phyloP scores from a whole-genome alignment of 768 basidiomycete genomes.

The Pisolithus sp. region DNA sequence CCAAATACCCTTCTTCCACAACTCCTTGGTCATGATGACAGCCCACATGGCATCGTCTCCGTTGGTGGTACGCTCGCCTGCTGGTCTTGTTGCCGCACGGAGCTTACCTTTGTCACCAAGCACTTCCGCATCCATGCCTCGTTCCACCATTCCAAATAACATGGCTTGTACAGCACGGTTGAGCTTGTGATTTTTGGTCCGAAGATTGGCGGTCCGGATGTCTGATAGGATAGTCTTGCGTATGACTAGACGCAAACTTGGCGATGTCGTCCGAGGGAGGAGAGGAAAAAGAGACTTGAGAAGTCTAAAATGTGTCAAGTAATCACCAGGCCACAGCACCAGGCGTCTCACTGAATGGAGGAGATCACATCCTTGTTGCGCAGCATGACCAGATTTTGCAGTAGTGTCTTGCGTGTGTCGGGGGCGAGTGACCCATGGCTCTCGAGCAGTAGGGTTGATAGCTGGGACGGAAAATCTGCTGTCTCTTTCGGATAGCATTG shows the following conservation, averaged over 20 bases:
- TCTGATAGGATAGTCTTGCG: conserved; percentile 92
- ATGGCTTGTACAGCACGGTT: conserved; percentile 95
- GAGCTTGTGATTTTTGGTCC: conserved; percentile 88
- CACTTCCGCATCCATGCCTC: conserved; percentile 79
- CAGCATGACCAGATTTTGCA: conserved; percentile 90
- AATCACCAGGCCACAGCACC: background rate
- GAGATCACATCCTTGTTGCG: conserved; percentile 89
- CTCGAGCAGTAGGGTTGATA: conserved; percentile 73
- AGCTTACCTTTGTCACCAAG: conserved; percentile 78
- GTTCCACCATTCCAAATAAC: conserved; percentile 93
- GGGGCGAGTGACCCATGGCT: conserved; percentile 68
- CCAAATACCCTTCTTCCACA: conserved; percentile 94
- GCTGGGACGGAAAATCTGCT: conserved; percentile 72
- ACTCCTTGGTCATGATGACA: conserved; percentile 83
- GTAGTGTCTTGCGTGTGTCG: conserved; percentile 77
- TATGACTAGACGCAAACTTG: conserved; percentile 76
- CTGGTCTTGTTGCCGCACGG: conserved; percentile 35
- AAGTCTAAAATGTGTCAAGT: conserved; percentile 45
- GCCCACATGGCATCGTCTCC: conserved; percentile 98
- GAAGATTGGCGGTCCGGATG: conserved; percentile 83
- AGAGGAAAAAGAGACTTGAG: conserved; percentile 90
- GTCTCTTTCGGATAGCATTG: conserved; percentile 93
- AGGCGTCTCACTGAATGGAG: conserved; percentile 72
- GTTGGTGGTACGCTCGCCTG: conserved; percentile 34
- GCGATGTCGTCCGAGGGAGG: conserved; percentile 87